Evolutionary conservation across 1,139 yeast genomes (phyloP), one percentile per base, ranked within the genome.

Genomic region (Hyphopichia pseudoburtonii): DNA sequence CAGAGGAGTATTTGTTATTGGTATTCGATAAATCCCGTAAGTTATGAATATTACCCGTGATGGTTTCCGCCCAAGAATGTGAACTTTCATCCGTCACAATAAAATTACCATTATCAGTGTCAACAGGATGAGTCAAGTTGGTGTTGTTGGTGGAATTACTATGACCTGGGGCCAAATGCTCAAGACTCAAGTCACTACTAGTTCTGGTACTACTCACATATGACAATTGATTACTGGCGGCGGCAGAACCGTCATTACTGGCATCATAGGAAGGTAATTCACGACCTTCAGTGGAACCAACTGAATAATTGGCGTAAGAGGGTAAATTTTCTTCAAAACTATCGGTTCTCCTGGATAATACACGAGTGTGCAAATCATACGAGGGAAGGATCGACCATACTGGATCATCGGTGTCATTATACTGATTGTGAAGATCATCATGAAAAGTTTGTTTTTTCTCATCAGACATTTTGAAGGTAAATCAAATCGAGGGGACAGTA

Each of bases 1-100:
- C 51, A 18, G 56, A 51, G 4, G 73, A 51, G 28, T 47, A 45
- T 12, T 38, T 39, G 36, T 66, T 66, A 23, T 51, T 55, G 9
- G 63, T 45, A 31, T 55, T 44, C 8, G 70, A 52, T 48, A 68
- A 54, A 42, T 66, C 62, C 33, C 62, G 60, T 36, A 67, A 54
- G 26, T 56, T 56, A 42, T 60, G 63, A 25, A 67, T 57, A 47
- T 70, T 66, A 44, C 67, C 72, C 39, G 70, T 55, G 30, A 70
- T 50, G 1, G 72, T 67, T 36, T 62, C 64, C 35, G 62, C 57
- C 74, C 73, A 69, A 24, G 49, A 40, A 27, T 47, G 47, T 14
- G 61, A 51, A 33, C 46, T 51, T 47, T 67, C 73, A 48, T 67
- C 68, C 28, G 72, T 65, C 25, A 60, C 44, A 31, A 60, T 58